phyloP scores from a whole-genome alignment of 441 rosid genomes.

The Hura crepitans region DNA sequence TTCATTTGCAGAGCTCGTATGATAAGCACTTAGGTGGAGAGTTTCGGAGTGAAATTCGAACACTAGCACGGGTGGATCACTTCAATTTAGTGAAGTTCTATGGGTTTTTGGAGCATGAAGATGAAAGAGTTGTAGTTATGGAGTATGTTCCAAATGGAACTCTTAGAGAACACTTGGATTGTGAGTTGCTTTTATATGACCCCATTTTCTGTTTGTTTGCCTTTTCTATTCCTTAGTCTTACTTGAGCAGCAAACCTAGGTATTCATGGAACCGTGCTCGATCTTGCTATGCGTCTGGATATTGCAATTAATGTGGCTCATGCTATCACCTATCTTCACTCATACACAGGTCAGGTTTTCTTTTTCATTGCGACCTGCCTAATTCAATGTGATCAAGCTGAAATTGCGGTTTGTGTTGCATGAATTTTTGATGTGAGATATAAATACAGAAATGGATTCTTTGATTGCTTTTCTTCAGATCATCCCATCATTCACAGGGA shows the following conservation, averaged over 20 bases:
- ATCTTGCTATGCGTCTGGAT: constrained; percentile 63
- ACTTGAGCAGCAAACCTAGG: constrained; percentile 39
- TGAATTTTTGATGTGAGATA: neutral
- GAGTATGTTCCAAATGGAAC: constrained; percentile 88
- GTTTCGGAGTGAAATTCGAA: constrained; percentile 71
- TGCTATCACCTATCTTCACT: constrained; percentile 92
- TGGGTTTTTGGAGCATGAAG: constrained; percentile 60
- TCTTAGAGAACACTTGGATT: constrained; percentile 83
- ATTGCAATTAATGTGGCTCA: constrained; percentile 88
- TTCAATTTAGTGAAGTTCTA: constrained; percentile 67
- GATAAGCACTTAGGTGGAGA: constrained; percentile 75
- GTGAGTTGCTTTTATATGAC: constrained; percentile 39
- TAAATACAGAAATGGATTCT: neutral
- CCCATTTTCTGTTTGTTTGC: neutral
- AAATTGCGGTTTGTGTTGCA: neutral
- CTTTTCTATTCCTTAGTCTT: neutral
- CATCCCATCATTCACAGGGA: constrained; percentile 95
- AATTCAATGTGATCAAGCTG: constrained; percentile 9
- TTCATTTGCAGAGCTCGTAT: constrained; percentile 65
- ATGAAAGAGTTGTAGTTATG: constrained; percentile 67
- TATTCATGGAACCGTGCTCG: constrained; percentile 48
- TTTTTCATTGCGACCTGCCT: neutral
- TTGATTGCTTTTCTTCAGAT: constrained; percentile 41
- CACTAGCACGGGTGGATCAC: constrained; percentile 75
- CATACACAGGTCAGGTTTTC: constrained; percentile 90